Evolutionary conservation across 495 filamentous ascomycete genomes (phyloP).

Genomic region (Alectoria sarmentosa): DNA sequence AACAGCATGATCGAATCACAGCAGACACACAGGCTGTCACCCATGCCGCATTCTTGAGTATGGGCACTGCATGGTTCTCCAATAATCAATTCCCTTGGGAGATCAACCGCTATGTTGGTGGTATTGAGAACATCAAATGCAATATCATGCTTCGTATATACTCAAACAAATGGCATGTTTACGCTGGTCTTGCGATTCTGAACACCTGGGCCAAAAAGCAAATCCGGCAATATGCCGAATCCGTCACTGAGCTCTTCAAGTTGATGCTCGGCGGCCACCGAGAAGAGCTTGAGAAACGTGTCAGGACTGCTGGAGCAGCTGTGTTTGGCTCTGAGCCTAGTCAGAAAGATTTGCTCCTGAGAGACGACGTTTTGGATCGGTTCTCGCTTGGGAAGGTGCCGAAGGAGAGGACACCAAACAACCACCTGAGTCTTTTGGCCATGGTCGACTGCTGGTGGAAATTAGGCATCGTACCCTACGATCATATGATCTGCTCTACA

Average conservation of each 20-base stretch:
- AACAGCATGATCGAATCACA: constrained; percentile 90
- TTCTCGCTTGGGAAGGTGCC: constrained; percentile 69
- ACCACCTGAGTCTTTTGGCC: constrained; percentile 86
- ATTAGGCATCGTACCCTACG: constrained; percentile 87
- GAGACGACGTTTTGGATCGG: constrained; percentile 76
- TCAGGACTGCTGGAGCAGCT: constrained; percentile 67
- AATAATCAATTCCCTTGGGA: constrained; percentile 96
- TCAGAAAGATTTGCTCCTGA: constrained; percentile 61
- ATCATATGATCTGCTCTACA: constrained; percentile 99
- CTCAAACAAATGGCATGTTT: constrained; percentile 98
- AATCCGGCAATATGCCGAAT: constrained; percentile 86
- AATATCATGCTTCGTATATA: constrained; percentile 97
- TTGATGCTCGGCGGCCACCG: constrained; percentile 83
- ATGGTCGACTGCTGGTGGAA: constrained; percentile 99
- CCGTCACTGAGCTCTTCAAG: constrained; percentile 91
- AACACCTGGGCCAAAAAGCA: constrained; percentile 88
- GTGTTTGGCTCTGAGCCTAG: constrained; percentile 61
- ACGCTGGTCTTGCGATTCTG: constrained; percentile 92
- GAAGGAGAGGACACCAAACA: constrained; percentile 70
- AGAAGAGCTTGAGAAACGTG: constrained; percentile 70
- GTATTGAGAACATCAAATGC: constrained; percentile 99
- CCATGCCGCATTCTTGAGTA: constrained; percentile 91
- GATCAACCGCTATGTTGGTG: constrained; percentile 81
- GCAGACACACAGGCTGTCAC: constrained; percentile 98
- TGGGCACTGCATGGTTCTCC: constrained; percentile 94